A percentile compares a stretch with the other conserved stretches of the same genome.
Evolutionary conservation across 2,329 filamentous ascomycete genomes (phyloP).

Genomic region (Fusarium veterinarium): DNA sequence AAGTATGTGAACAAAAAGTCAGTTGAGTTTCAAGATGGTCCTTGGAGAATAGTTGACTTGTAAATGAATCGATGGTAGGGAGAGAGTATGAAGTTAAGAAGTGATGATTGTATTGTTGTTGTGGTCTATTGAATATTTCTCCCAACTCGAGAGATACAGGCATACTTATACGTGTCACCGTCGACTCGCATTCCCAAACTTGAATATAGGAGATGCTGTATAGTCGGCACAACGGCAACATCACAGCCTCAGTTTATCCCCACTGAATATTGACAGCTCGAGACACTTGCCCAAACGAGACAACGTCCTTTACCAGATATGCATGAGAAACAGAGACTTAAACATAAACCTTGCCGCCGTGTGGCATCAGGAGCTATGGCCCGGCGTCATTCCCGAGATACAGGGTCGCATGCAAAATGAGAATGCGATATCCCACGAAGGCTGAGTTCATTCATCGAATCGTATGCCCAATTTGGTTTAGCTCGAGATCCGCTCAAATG

Average conservation of each 20-base stretch:
- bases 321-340: not conserved
- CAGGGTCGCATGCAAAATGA: not conserved
- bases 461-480: conserved; percentile 21
- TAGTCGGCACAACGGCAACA: conserved; percentile 16
- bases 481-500: conserved; percentile 7
- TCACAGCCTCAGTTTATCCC: conserved; percentile 12
- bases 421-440: not conserved
- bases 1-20: not conserved
- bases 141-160: not conserved
- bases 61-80: not conserved
- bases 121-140: not conserved
- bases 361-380: not conserved
- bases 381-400: not conserved
- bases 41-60: not conserved
- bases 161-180: conserved; percentile 26
- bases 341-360: not conserved
- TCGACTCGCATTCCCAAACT: not conserved
- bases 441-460: conserved; percentile 23
- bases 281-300: conserved; percentile 7
- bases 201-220: not conserved
- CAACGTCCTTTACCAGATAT: not conserved
- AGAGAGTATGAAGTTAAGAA: not conserved
- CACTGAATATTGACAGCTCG: conserved; percentile 6
- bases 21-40: not conserved
- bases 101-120: not conserved